Conservation (phyloP, 305 asterid genomes). For the Fraxinus greggii region DNA sequence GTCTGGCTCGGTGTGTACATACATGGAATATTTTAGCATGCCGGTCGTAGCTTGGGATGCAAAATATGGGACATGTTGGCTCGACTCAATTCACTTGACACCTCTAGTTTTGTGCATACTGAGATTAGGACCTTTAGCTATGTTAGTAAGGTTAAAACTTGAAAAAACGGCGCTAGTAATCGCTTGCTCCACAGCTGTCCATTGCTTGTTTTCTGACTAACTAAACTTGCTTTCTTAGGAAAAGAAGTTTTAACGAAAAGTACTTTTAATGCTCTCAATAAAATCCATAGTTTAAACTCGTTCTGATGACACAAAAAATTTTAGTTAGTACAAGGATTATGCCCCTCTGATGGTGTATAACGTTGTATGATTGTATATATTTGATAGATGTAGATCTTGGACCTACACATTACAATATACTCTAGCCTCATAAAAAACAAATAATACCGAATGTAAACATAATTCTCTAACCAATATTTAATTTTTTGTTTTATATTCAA, state of each 20-base stretch:
- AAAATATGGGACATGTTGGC: neutral
- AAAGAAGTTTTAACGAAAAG: neutral
- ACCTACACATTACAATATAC: neutral
- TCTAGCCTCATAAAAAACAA: neutral
- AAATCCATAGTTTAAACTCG: neutral
- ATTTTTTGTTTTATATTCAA: neutral
- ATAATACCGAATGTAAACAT: neutral
- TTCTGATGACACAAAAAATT: too few relatives aligned
- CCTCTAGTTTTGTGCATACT: neutral
- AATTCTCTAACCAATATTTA: neutral
- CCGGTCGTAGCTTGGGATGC: neutral
- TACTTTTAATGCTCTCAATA: neutral
- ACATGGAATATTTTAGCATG: neutral
- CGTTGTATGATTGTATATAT: neutral
- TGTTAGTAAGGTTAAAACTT: neutral
- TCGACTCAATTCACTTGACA: neutral
- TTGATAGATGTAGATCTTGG: neutral
- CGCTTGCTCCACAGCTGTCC: neutral
- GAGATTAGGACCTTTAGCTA: neutral
- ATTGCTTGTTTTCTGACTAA: neutral
- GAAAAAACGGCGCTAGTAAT: neutral
- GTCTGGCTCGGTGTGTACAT: neutral
- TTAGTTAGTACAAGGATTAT: neutral
- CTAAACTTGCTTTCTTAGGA: neutral
- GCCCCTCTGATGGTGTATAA: neutral